These are phyloP conservation scores for Leucocoprinus sp. DNA, from an alignment of 768 basidiomycete species.

Conservation along the genomic window DNA sequence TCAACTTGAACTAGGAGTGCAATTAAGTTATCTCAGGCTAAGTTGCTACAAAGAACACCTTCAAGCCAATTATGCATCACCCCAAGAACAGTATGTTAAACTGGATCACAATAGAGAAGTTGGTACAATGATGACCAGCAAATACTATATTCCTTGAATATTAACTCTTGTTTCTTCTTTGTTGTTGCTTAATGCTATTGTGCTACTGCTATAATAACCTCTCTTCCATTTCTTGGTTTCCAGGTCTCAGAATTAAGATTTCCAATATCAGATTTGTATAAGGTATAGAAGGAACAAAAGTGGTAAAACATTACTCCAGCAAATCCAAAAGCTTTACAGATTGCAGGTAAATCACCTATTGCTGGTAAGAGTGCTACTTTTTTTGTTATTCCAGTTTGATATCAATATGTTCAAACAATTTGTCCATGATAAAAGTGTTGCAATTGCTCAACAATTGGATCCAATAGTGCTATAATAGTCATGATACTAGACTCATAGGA, in stretches of 20 bases:
- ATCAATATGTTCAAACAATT: slow-evolving; percentile 11
- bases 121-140: too few relatives aligned
- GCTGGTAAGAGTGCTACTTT: slow-evolving; percentile 15
- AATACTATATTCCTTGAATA: too few relatives aligned
- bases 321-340: slow-evolving; percentile 17
- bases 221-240: slow-evolving; percentile 10
- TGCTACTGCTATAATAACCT: too few relatives aligned
- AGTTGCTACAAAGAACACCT: too few relatives aligned
- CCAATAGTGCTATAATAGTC: slow-evolving; percentile 14
- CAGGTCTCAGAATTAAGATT: slow-evolving; percentile 2
- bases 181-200: too few relatives aligned
- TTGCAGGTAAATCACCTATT: slow-evolving; percentile 16
- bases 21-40: too few relatives aligned
- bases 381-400: slow-evolving; percentile 14
- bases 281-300: slow-evolving; percentile 19
- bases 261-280: slow-evolving; percentile 14
- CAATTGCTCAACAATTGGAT: too few relatives aligned
- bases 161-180: too few relatives aligned
- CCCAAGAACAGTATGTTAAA: too few relatives aligned
- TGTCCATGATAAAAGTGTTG: slow-evolving; percentile 12
- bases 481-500: slow-evolving; percentile 15
- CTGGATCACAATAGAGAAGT: too few relatives aligned
- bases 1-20: too few relatives aligned
- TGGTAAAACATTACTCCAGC: slow-evolving; percentile 13
- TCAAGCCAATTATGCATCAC: too few relatives aligned